Evolutionary conservation across 2,329 filamentous ascomycete species (phyloP).

Genomic region (Fusarium sp.): DNA sequence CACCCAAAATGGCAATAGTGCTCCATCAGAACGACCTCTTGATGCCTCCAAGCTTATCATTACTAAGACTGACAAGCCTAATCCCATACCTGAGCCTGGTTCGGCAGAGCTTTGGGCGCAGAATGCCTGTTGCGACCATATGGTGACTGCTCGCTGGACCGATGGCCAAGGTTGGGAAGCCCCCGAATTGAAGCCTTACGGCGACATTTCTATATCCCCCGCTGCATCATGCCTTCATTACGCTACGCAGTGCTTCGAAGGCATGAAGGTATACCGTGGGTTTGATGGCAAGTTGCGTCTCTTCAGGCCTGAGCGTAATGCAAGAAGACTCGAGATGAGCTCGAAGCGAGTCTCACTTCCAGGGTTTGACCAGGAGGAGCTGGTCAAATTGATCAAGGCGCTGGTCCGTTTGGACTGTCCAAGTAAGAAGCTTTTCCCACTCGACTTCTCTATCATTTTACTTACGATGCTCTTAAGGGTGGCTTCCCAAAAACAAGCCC

Average conservation of each 20-base stretch:
- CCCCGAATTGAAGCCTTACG: background rate
- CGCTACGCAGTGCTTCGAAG: background rate
- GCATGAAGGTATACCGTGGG: background rate
- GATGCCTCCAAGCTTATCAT: background rate
- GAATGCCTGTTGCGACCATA: background rate
- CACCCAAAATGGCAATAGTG: too few species aligned
- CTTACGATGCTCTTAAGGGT: background rate
- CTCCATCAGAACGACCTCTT: background rate
- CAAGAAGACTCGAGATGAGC: background rate
- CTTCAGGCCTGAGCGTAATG: background rate
- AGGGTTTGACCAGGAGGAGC: background rate
- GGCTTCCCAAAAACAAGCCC: background rate
- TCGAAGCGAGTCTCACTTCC: background rate
- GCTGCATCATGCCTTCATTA: background rate
- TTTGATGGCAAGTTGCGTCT: background rate
- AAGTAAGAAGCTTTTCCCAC: too few species aligned
- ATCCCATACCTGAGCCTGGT: background rate
- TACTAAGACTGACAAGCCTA: background rate
- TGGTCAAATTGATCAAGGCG: background rate
- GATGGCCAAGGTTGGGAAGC: background rate
- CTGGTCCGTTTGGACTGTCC: background rate
- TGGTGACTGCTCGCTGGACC: background rate
- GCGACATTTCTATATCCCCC: background rate
- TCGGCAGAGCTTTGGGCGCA: background rate
- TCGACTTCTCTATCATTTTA: too few species aligned